Conservation (phyloP, 2,329 filamentous ascomycete species). For the Clonostachys byssicola region DNA sequence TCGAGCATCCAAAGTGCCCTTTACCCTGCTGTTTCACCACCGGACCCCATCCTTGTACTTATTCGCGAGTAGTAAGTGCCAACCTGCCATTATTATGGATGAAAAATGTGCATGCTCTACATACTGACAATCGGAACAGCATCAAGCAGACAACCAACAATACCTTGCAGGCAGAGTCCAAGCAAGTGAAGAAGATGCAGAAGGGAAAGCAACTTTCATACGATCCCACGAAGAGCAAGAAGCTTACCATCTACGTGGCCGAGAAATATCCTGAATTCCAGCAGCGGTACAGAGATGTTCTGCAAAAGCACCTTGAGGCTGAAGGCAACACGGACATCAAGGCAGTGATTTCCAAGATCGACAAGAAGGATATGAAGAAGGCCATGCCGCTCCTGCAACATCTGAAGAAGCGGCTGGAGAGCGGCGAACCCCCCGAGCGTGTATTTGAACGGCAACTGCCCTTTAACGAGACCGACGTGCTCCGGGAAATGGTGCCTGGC, state of each 20-base stretch:
- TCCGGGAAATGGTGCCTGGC: conserved; percentile 73
- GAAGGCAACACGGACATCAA: conserved; percentile 65
- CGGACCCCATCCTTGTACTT: conserved; percentile 64
- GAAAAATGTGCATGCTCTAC: background rate
- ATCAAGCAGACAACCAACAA: background rate
- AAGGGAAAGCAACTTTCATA: conserved; percentile 87
- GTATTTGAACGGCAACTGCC: conserved; percentile 82
- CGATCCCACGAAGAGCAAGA: conserved; percentile 89
- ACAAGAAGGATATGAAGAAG: conserved; percentile 92
- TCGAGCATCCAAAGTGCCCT: conserved; percentile 77
- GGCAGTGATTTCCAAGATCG: conserved; percentile 70
- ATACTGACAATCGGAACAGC: background rate
- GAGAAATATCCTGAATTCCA: conserved; percentile 86
- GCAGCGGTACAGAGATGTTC: conserved; percentile 79
- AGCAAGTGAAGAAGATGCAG: conserved; percentile 80
- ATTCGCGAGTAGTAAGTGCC: conserved; percentile 2
- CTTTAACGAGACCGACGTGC: conserved; percentile 77
- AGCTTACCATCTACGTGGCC: conserved; percentile 80
- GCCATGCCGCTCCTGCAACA: conserved; percentile 94
- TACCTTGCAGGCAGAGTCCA: conserved; percentile 65
- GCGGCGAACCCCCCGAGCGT: conserved; percentile 58
- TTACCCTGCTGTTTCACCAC: conserved; percentile 50
- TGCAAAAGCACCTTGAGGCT: conserved; percentile 66
- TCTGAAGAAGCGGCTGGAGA: conserved; percentile 78
- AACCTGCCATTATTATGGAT: background rate